Percentiles rank a stretch among this genome's conserved stretches.
Conservation (phyloP, 106 monocot species). For the Phalaenopsis aphrodite region DNA sequence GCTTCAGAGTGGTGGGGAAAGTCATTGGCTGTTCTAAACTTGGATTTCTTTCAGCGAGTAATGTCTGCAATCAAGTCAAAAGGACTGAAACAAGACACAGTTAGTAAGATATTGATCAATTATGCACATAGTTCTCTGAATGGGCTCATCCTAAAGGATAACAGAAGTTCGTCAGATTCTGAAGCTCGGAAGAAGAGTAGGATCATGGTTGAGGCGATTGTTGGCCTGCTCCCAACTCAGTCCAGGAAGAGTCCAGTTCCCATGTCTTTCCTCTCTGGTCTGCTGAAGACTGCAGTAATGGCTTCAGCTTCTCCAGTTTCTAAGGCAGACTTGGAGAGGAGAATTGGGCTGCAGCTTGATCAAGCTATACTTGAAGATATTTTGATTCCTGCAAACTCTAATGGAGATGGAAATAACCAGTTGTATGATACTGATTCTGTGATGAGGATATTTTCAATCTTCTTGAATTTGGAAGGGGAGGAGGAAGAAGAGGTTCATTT, state of each 20-base stretch:
- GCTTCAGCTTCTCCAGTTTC: slow-evolving; percentile 43
- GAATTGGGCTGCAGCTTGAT: slow-evolving; percentile 70
- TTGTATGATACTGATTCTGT: slow-evolving; percentile 72
- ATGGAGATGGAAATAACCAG: slow-evolving; percentile 22
- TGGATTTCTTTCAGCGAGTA: slow-evolving; percentile 76
- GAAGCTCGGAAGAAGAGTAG: slow-evolving; percentile 43
- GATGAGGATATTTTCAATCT: slow-evolving; percentile 51
- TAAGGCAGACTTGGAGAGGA: slow-evolving; percentile 59
- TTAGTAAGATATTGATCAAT: slow-evolving; percentile 53
- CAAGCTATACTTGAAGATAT: slow-evolving; percentile 78
- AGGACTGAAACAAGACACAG: slow-evolving; percentile 70
- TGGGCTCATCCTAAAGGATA: slow-evolving; percentile 23
- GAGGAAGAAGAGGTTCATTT: slow-evolving; percentile 22
- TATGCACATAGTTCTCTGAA: slow-evolving; percentile 61
- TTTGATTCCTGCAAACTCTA: slow-evolving; percentile 39
- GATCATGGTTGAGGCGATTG: slow-evolving; percentile 43
- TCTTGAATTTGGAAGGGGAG: slow-evolving; percentile 56
- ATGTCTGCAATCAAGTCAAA: slow-evolving; percentile 64
- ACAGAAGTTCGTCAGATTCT: slow-evolving; percentile 16
- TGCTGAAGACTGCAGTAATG: slow-evolving; percentile 54
- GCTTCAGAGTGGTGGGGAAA: slow-evolving; percentile 68
- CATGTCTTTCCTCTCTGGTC: slow-evolving; percentile 63
- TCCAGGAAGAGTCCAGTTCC: slow-evolving; percentile 70
- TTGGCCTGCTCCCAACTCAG: slow-evolving; percentile 58
- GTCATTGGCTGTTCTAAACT: slow-evolving; percentile 29